Percentiles rank a stretch among this genome's conserved stretches.
These are phyloP conservation scores for Venturia aucupariae DNA, from an alignment of 2,329 filamentous ascomycete genomes.

Conservation along the genomic window DNA sequence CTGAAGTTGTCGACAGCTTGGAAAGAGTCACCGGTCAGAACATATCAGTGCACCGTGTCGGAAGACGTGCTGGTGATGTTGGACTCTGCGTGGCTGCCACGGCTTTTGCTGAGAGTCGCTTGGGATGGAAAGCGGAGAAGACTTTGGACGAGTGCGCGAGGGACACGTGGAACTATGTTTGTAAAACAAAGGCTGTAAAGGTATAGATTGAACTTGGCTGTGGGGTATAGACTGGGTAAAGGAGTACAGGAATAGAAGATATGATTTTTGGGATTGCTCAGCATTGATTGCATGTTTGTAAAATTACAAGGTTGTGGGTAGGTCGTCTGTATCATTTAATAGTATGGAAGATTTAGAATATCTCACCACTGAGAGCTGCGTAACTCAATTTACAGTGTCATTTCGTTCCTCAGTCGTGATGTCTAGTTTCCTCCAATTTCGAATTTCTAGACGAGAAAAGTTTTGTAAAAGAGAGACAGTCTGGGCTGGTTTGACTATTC, in stretches of 20 bases:
- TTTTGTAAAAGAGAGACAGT: too few relatives aligned
- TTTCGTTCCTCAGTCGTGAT: too few relatives aligned
- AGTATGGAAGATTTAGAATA: too few relatives aligned
- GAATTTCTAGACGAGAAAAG: too few relatives aligned
- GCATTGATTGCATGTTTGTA: not conserved
- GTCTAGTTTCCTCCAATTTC: too few relatives aligned
- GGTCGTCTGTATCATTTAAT: too few relatives aligned
- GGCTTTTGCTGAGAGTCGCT: constrained; percentile 28
- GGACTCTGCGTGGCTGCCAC: constrained; percentile 33
- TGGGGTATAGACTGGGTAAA: not conserved
- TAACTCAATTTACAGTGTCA: too few relatives aligned
- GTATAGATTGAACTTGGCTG: not conserved
- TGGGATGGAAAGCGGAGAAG: constrained; percentile 31
- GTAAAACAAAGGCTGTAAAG: not conserved
- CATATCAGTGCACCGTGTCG: constrained; percentile 29
- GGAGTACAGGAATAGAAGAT: not conserved
- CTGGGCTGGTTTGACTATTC: too few relatives aligned
- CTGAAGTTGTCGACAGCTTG: constrained; percentile 32
- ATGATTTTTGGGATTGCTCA: not conserved
- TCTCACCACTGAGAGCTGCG: too few relatives aligned
- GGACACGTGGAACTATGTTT: constrained; percentile 3
- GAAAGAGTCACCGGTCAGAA: constrained; percentile 27
- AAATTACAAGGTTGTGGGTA: too few relatives aligned
- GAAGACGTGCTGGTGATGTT: constrained; percentile 33
- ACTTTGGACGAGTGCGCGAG: constrained; percentile 18